Conservation (phyloP, 768 basidiomycete species). For the Sporobolomyces pararoseus region DNA sequence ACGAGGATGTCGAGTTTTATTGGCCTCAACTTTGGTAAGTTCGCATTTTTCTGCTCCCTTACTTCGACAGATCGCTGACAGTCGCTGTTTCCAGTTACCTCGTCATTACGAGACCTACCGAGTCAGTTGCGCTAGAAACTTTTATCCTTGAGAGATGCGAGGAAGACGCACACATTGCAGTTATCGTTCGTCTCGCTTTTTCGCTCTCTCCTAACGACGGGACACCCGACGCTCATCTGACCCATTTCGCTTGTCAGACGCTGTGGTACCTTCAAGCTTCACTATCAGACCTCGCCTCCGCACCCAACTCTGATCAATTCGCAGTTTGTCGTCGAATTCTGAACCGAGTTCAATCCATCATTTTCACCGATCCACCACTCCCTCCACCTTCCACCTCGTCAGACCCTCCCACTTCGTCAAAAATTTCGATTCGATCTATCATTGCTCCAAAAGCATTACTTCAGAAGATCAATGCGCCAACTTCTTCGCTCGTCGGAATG, state of each 20-base stretch:
- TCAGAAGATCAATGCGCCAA: slow-evolving; percentile 63
- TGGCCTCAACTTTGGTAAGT: slow-evolving; percentile 55
- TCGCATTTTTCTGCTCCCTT: not conserved
- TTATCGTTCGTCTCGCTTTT: slow-evolving; percentile 64
- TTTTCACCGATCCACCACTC: slow-evolving; percentile 79
- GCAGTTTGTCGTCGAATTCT: slow-evolving; percentile 85
- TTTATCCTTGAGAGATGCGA: slow-evolving; percentile 86
- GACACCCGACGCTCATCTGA: too few species aligned
- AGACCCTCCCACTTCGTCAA: slow-evolving; percentile 49
- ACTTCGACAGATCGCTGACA: too few species aligned
- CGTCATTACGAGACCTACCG: slow-evolving; percentile 83
- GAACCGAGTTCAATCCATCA: slow-evolving; percentile 89
- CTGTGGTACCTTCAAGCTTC: slow-evolving; percentile 99
- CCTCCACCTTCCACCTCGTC: slow-evolving; percentile 57
- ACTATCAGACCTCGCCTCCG: slow-evolving; percentile 67
- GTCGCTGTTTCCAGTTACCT: slow-evolving; percentile 65
- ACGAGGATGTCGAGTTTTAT: slow-evolving; percentile 55
- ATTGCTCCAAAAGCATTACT: slow-evolving; percentile 49
- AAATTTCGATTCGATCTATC: not conserved
- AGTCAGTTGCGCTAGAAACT: slow-evolving; percentile 85
- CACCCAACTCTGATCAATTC: slow-evolving; percentile 57
- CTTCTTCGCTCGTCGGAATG: slow-evolving; percentile 75
- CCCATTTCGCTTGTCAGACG: slow-evolving; percentile 57
- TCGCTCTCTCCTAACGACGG: too few species aligned
- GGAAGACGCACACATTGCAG: slow-evolving; percentile 88